These are phyloP conservation scores for Aspergillus sp. DNA, from an alignment of 2,329 filamentous ascomycete genomes.

Conservation along the genomic window DNA sequence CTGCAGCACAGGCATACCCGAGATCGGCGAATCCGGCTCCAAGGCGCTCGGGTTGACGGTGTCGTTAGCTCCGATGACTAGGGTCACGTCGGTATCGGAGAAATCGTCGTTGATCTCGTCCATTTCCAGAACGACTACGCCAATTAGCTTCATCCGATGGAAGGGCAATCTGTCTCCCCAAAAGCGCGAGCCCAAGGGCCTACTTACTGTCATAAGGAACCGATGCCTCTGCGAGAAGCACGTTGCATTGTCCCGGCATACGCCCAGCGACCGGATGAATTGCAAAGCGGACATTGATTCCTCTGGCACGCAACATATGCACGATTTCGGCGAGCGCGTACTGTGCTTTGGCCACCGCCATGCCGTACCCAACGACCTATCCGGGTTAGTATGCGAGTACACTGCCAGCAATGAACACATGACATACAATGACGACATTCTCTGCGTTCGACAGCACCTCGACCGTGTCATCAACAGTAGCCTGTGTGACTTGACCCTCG, in stretches of 20 bases:
- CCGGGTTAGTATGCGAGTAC: neutral
- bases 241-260: constrained; percentile 93
- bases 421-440: constrained; percentile 71
- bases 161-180: neutral
- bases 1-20: constrained; percentile 88
- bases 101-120: constrained; percentile 96
- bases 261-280: constrained; percentile 88
- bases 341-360: constrained; percentile 92
- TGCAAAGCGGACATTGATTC: constrained; percentile 80
- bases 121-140: constrained; percentile 77
- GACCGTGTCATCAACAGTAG: constrained; percentile 75
- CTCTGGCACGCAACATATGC: constrained; percentile 67
- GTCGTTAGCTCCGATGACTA: constrained; percentile 90
- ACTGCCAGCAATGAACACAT: neutral
- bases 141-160: constrained; percentile 12
- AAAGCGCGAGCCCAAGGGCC: too few species aligned
- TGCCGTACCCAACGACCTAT: constrained; percentile 78
- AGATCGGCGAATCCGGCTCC: constrained; percentile 79
- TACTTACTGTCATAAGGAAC: constrained; percentile 76
- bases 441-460: constrained; percentile 74
- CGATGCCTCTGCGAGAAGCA: constrained; percentile 80
- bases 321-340: constrained; percentile 87
- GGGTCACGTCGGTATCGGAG: constrained; percentile 75
- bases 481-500: constrained; percentile 76
- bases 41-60: constrained; percentile 89